Conservation (phyloP, 2,329 filamentous ascomycete genomes). For the Truncatella angustata region DNA sequence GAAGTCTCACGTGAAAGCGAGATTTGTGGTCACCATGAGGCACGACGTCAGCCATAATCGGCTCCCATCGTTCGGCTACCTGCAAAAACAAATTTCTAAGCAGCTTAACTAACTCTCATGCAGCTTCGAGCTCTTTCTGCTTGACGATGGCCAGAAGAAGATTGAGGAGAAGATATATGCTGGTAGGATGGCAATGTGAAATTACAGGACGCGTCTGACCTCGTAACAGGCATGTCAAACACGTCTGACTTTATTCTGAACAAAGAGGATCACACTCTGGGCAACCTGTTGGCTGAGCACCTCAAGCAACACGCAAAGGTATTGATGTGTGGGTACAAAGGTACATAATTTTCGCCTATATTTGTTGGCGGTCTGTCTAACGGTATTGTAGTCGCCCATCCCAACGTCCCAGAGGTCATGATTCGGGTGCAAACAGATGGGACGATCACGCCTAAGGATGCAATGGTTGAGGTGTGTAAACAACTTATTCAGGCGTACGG, state of each 20-base stretch:
- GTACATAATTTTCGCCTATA: slow-evolving; percentile 41
- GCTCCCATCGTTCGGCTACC: not conserved
- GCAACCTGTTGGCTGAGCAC: slow-evolving; percentile 82
- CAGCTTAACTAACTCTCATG: slow-evolving; percentile 14
- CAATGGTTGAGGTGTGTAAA: slow-evolving; percentile 76
- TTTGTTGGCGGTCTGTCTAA: not conserved
- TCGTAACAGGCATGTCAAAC: slow-evolving; percentile 74
- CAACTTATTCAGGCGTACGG: slow-evolving; percentile 80
- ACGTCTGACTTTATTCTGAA: slow-evolving; percentile 93
- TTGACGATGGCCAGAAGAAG: slow-evolving; percentile 85
- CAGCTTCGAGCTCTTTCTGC: slow-evolving; percentile 92
- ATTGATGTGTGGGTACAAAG: slow-evolving; percentile 89
- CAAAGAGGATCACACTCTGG: slow-evolving; percentile 96
- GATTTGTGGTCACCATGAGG: not conserved
- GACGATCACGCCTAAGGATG: slow-evolving; percentile 82
- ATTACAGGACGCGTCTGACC: slow-evolving; percentile 1
- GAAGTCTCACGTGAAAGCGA: no score
- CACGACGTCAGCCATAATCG: not conserved
- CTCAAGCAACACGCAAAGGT: slow-evolving; percentile 83
- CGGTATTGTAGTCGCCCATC: slow-evolving; percentile 48
- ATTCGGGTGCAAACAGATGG: slow-evolving; percentile 93
- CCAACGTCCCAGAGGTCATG: slow-evolving; percentile 59
- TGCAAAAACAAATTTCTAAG: not conserved
- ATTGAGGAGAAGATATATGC: slow-evolving; percentile 86
- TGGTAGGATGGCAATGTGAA: slow-evolving; percentile 57